These are phyloP conservation scores for Candida ovalis DNA, from an alignment of 805 yeast genomes.

Conservation along the genomic window DNA sequence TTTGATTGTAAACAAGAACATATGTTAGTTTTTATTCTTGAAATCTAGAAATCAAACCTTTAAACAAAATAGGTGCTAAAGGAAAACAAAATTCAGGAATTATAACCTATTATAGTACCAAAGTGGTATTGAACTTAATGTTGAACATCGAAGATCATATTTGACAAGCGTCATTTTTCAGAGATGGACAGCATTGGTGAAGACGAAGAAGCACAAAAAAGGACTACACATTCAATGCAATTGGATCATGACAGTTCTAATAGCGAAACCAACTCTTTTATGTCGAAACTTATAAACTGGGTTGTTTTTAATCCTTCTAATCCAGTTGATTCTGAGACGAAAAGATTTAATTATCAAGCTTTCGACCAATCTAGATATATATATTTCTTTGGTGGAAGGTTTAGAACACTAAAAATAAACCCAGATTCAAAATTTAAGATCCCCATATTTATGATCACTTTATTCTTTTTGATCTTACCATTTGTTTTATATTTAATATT, in stretches of 20 bases:
- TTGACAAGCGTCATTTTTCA: not conserved
- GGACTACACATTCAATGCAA: not conserved
- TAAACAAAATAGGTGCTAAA: no score
- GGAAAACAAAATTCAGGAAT: no score
- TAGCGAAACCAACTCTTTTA: not conserved
- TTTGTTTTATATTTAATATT: conserved; percentile 52
- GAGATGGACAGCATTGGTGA: not conserved
- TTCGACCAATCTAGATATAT: conserved; percentile 39
- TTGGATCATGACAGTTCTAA: no score
- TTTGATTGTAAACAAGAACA: no score
- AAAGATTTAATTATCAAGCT: conserved; percentile 39
- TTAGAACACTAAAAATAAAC: conserved; percentile 38
- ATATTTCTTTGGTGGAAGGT: conserved; percentile 65
- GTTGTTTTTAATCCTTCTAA: conserved; percentile 7
- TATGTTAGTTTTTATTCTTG: no score
- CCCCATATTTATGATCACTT: conserved; percentile 10
- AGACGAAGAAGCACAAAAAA: not conserved
- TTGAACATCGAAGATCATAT: no score
- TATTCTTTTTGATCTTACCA: conserved; percentile 24
- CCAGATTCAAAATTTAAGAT: conserved; percentile 4
- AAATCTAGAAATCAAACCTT: no score
- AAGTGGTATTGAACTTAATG: no score
- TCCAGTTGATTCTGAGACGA: not conserved
- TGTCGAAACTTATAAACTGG: conserved; percentile 4
- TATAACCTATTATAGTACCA: no score